Conservation (phyloP, 345 rosid species). For the Eucalyptus guilfoylei region DNA sequence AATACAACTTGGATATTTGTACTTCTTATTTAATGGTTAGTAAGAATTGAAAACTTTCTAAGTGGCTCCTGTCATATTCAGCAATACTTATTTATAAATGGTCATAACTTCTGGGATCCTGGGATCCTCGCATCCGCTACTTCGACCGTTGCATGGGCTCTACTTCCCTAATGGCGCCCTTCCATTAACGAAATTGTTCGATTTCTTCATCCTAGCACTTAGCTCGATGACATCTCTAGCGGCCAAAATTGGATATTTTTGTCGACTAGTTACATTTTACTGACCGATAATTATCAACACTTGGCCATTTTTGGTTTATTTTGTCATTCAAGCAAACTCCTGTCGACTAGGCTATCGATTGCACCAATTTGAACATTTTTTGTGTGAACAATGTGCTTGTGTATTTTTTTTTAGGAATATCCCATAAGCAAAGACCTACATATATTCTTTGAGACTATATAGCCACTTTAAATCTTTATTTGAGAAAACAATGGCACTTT, state of each 20-base stretch:
- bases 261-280: neutral
- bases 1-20: neutral
- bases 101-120: neutral
- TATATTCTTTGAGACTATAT: neutral
- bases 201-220: neutral
- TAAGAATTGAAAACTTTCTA: accelerated
- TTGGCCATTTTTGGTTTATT: neutral
- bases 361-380: accelerated
- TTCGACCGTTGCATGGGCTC: neutral
- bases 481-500: accelerated
- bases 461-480: accelerated
- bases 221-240: neutral
- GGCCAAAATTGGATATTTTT: neutral
- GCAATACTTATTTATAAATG: neutral
- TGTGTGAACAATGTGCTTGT: neutral
- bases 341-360: neutral
- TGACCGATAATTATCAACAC: neutral
- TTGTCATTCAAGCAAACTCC: neutral
- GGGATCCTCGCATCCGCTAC: neutral
- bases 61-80: neutral
- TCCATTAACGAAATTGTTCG: neutral
- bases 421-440: neutral
- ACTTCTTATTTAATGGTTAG: neutral
- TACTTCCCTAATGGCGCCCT: neutral
- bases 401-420: neutral